These are phyloP conservation scores for Teratosphaeria zuluensis DNA, from an alignment of 2,329 filamentous ascomycete species.

Conservation along the genomic window DNA sequence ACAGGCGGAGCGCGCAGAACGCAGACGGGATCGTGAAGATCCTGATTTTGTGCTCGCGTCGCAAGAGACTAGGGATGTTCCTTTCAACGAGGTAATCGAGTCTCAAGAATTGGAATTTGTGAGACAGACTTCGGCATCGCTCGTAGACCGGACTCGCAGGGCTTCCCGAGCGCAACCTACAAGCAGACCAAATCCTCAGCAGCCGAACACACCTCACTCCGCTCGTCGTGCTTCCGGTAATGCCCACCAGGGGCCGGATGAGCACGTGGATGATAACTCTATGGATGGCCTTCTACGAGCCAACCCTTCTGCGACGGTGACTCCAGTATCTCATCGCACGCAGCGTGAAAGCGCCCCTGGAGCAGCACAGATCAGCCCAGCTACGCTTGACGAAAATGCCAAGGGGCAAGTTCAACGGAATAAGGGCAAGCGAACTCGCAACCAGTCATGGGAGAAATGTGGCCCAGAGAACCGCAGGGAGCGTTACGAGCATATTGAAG, in stretches of 20 bases:
- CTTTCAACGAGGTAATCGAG: background rate
- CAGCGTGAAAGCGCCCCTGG: background rate
- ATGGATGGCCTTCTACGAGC: background rate
- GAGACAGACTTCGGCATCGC: background rate
- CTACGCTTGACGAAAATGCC: background rate
- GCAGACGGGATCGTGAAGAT: background rate
- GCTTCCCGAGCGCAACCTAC: background rate
- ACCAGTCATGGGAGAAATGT: background rate
- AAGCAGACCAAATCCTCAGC: background rate
- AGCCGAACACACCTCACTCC: background rate
- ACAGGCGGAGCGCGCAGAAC: background rate
- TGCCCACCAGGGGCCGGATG: background rate
- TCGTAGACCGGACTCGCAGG: background rate
- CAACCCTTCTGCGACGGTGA: background rate
- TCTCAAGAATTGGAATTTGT: background rate
- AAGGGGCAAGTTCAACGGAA: background rate
- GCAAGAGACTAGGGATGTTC: background rate
- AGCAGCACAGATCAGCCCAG: background rate
- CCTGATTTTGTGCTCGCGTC: background rate
- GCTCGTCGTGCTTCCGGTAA: background rate
- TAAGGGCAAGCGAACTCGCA: background rate
- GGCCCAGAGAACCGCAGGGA: background rate
- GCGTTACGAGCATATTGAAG: background rate
- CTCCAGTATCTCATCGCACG: background rate
- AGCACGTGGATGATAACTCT: background rate